These are phyloP conservation scores for Picocystis sp. DNA, from an alignment of 163 green algal species.

Conservation along the genomic window DNA sequence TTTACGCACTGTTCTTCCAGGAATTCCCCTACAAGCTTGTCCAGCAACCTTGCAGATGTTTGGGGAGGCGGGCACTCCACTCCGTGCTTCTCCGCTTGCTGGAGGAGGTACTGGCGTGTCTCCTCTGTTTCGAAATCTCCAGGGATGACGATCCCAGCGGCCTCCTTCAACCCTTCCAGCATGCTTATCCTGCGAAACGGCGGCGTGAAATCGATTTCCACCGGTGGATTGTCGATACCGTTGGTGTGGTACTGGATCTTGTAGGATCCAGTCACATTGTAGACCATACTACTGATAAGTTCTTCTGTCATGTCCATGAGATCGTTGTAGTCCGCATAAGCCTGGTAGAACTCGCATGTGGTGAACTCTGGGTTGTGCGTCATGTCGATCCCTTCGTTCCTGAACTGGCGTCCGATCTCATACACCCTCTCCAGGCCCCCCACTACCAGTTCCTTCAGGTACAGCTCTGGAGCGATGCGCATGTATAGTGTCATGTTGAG, in stretches of 20 bases:
- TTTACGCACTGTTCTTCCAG: slow-evolving; percentile 83
- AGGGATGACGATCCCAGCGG: slow-evolving; percentile 15
- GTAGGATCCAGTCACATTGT: slow-evolving; percentile 73
- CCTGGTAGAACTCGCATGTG: slow-evolving; percentile 91
- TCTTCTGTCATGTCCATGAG: slow-evolving; percentile 92
- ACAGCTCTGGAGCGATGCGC: slow-evolving; percentile 90
- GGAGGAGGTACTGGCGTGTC: slow-evolving; percentile 32
- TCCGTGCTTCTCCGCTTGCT: slow-evolving; percentile 29
- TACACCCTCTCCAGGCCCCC: slow-evolving; percentile 90
- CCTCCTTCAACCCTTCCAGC: slow-evolving; percentile 55
- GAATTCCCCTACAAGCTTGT: slow-evolving; percentile 94
- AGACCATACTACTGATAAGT: slow-evolving; percentile 78
- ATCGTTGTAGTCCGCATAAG: slow-evolving; percentile 98
- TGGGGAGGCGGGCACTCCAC: slow-evolving; percentile 70
- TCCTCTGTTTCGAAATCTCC: slow-evolving; percentile 57
- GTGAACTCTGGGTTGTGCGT: slow-evolving; percentile 99
- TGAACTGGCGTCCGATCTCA: slow-evolving; percentile 93
- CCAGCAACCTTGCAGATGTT: slow-evolving; percentile 74
- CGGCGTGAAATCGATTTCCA: slow-evolving; percentile 96
- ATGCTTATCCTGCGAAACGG: slow-evolving; percentile 63
- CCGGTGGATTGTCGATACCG: slow-evolving; percentile 45
- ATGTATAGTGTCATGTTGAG: slow-evolving; percentile 97
- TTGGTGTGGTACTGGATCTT: slow-evolving; percentile 88
- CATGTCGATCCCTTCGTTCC: slow-evolving; percentile 90
- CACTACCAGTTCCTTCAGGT: slow-evolving; percentile 86